These are phyloP conservation scores for Phanerochaete carnosa DNA, from an alignment of 768 basidiomycete genomes.

Conservation along the genomic window DNA sequence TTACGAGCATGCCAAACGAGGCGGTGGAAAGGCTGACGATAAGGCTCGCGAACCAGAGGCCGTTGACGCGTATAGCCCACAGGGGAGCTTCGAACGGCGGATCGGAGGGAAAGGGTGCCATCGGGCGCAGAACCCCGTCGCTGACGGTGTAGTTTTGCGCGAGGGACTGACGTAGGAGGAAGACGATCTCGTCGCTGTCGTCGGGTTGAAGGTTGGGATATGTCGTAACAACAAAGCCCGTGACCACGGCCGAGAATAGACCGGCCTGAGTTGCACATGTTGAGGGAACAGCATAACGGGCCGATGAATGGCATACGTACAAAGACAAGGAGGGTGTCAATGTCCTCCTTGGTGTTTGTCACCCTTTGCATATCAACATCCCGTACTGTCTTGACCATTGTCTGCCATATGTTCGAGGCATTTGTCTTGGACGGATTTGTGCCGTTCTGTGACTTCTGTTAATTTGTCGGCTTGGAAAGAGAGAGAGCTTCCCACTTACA, in stretches of 20 bases:
- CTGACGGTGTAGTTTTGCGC: neutral
- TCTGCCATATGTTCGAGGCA: too few species aligned
- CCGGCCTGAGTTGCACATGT: conserved; percentile 13
- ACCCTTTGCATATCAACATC: too few species aligned
- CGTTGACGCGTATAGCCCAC: conserved; percentile 16
- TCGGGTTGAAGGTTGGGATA: conserved; percentile 13
- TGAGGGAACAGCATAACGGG: neutral
- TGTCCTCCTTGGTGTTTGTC: conserved; percentile 25
- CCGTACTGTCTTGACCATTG: too few species aligned
- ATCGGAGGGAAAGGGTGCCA: neutral
- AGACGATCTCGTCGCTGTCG: neutral
- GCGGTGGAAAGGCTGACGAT: conserved; percentile 19
- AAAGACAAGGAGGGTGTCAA: conserved; percentile 23
- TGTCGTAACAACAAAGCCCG: conserved; percentile 19
- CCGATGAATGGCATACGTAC: conserved; percentile 9
- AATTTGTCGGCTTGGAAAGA: too few species aligned
- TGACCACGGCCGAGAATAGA: conserved; percentile 22
- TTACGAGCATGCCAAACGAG: conserved; percentile 21
- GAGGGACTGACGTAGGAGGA: neutral
- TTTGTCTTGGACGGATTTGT: too few species aligned
- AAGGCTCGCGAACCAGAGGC: conserved; percentile 22
- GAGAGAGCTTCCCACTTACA: too few species aligned
- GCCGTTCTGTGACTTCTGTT: too few species aligned
- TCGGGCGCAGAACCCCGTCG: neutral
- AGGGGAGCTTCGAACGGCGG: neutral